Evolutionary conservation across 2,329 filamentous ascomycete genomes (phyloP), one percentile per base, ranked within the genome.

Genomic region (Coniochaeta hoffmannii): DNA sequence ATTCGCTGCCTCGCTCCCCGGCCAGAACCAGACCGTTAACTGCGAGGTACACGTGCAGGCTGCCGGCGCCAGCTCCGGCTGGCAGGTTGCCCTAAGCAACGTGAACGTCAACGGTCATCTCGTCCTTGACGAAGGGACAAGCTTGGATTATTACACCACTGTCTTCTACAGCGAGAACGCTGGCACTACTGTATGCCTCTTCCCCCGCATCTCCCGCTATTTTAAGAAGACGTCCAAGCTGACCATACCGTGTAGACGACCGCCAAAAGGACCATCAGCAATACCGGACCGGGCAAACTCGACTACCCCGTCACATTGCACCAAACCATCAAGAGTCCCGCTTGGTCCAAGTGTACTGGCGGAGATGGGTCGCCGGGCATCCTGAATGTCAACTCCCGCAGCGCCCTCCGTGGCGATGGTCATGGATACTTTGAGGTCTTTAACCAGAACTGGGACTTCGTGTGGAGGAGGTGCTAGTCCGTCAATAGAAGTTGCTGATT

Each of bases 351-450:
- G 11, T 73, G 71, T 65, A 66, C 65, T 9, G 60, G 56, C 24
- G 50, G 60, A 44, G 60, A 63, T 52, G 70, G 70, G 34, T 64
- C 61, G 60, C 64, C 70, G 34, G 71, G 71, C 22, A 66, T 72
- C 51, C 62, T 73, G 38, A 72, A 73, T 60, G 66, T 73, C 66
- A 72, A 73, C 64, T 73, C 73, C 65, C 67, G 71, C 56, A 66
- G 69, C 52, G 69, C 67, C 4, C 65, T 74, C 17, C 62, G 55
- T 24, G 64, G 65, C 46, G 67, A 62, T 34, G 66, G 60, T 19
- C 69, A 65, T 60, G 60, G 60, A 2, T 58, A 57, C 35, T 73
- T 72, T 55, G 68, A 70, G 60, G 69, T 69, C 54, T 60, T 63
- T 52, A 66, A 62, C 1, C 70, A 73, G 64, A 68, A 62, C 56